Evolutionary conservation across 1,284 basidiomycete species (phyloP).

Genomic region (Phenoliferia sp.): DNA sequence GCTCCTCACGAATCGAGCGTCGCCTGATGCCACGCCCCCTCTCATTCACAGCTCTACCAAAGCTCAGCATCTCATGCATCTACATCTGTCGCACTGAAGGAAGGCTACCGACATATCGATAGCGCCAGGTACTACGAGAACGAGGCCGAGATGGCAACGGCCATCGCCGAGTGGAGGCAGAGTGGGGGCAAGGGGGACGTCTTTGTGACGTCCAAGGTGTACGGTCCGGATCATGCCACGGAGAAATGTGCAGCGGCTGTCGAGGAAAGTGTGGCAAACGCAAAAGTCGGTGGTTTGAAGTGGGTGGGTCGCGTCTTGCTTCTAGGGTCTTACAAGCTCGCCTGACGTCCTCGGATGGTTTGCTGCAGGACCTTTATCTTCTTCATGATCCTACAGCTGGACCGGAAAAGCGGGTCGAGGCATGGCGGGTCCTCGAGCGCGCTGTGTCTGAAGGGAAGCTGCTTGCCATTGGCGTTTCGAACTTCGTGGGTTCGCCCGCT

Average conservation of each 20-base stretch:
- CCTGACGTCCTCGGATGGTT: too few species aligned
- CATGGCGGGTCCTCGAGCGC: conserved; percentile 60
- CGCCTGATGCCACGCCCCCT: background rate
- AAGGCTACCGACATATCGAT: conserved; percentile 58
- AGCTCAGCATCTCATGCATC: conserved; percentile 55
- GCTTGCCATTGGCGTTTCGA: conserved; percentile 69
- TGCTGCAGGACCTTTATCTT: conserved; percentile 58
- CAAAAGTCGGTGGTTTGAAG: conserved; percentile 21
- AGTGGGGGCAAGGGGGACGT: conserved; percentile 52
- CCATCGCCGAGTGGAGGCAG: conserved; percentile 50
- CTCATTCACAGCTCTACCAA: conserved; percentile 51
- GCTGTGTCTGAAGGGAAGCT: conserved; percentile 60
- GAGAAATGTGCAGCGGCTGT: conserved; percentile 28
- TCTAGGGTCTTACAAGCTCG: too few species aligned
- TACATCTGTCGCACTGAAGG: conserved; percentile 61
- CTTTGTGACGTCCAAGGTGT: conserved; percentile 53
- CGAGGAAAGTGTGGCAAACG: conserved; percentile 23
- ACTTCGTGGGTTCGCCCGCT: conserved; percentile 49
- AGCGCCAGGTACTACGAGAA: conserved; percentile 65
- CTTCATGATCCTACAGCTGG: conserved; percentile 68
- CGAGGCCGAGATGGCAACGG: conserved; percentile 57
- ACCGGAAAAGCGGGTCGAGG: conserved; percentile 54
- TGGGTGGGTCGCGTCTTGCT: conserved; percentile 49
- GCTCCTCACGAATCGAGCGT: background rate
- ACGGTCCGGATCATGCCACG: conserved; percentile 29